These are phyloP conservation scores for Trypanosoma brucei DNA, from an alignment of 208 protist genomes.

Conservation along the genomic window DNA sequence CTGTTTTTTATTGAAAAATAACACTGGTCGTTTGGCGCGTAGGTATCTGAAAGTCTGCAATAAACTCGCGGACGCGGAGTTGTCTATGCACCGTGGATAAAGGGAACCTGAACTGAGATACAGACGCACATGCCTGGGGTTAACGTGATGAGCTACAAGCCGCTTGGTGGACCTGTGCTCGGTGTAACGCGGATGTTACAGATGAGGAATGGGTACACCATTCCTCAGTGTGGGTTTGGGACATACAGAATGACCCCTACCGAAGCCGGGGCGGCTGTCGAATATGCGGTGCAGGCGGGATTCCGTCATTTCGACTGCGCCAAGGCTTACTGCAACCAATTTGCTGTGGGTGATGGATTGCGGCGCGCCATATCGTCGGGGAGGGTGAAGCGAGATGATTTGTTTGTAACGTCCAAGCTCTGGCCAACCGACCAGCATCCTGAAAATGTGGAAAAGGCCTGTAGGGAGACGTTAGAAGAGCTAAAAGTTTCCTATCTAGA, in stretches of 20 bases:
- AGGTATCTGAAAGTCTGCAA: too few relatives aligned
- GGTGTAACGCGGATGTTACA: constrained; percentile 23
- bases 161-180: constrained; percentile 35
- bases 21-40: too few relatives aligned
- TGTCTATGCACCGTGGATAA: too few relatives aligned
- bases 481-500: constrained; percentile 89
- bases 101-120: too few relatives aligned
- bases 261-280: constrained; percentile 41
- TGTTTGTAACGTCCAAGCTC: constrained; percentile 94
- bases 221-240: constrained; percentile 87
- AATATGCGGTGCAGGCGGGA: constrained; percentile 66
- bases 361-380: constrained; percentile 32
- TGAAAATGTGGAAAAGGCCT: constrained; percentile 81
- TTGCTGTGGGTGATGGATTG: constrained; percentile 80
- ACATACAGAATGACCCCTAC: constrained; percentile 69
- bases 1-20: too few relatives aligned
- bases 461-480: constrained; percentile 67
- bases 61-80: too few relatives aligned
- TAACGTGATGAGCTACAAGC: constrained; percentile 30
- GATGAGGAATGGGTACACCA: constrained; percentile 45
- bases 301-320: constrained; percentile 91
- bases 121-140: constrained; percentile 19
- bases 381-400: constrained; percentile 72
- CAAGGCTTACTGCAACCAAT: constrained; percentile 90
- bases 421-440: constrained; percentile 93